Evolutionary conservation across 805 yeast genomes (phyloP).

Genomic region (Wickerhamiella domercqiae): DNA sequence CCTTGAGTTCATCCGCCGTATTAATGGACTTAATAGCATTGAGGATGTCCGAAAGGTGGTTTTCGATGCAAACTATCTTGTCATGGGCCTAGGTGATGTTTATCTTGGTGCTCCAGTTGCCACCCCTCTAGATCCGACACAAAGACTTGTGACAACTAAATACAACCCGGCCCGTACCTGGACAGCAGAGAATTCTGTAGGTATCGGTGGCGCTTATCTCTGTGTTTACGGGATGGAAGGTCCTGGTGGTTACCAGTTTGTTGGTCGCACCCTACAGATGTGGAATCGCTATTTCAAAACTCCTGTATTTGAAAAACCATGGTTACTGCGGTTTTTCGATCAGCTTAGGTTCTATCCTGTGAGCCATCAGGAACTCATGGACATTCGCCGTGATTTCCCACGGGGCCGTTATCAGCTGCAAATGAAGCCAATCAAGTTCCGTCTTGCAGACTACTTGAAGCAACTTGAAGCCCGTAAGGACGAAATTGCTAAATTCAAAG

Average conservation of each 20-base stretch:
- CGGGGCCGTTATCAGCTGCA: conserved; percentile 70
- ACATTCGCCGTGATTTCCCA: conserved; percentile 51
- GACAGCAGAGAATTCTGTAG: conserved; percentile 92
- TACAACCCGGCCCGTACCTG: conserved; percentile 90
- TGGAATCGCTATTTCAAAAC: conserved; percentile 76
- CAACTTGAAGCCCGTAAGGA: conserved; percentile 63
- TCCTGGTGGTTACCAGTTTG: conserved; percentile 94
- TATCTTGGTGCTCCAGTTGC: conserved; percentile 97
- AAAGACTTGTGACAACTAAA: conserved; percentile 75
- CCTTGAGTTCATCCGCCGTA: conserved; percentile 82
- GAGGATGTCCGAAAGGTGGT: conserved; percentile 64
- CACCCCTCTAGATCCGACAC: conserved; percentile 92
- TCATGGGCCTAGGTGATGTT: conserved; percentile 89
- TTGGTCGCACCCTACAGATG: conserved; percentile 89
- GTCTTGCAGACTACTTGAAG: conserved; percentile 55
- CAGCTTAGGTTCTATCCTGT: conserved; percentile 93
- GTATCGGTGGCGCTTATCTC: conserved; percentile 97
- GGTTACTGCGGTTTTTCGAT: conserved; percentile 84
- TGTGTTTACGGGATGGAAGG: conserved; percentile 94
- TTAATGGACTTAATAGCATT: conserved; percentile 58
- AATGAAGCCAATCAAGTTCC: conserved; percentile 62
- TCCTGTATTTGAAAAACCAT: conserved; percentile 34
- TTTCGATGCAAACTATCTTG: conserved; percentile 76
- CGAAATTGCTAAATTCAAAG: conserved; percentile 38
- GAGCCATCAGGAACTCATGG: conserved; percentile 63